A percentile compares a stretch with the other conserved stretches of the same genome.
These are phyloP conservation scores for Hygrocybe coccinea DNA, from an alignment of 768 basidiomycete genomes.

Conservation along the genomic window DNA sequence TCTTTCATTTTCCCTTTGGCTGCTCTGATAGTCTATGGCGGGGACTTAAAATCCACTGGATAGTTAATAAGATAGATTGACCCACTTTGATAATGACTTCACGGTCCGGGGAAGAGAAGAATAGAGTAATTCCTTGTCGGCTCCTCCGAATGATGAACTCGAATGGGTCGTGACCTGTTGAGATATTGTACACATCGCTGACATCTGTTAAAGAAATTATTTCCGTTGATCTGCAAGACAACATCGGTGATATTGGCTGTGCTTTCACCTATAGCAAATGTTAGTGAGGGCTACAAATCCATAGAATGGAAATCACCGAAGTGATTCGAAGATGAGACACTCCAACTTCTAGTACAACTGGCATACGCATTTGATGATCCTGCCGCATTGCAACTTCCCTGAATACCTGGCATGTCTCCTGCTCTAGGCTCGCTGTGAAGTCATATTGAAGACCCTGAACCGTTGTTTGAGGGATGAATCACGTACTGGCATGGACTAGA, in stretches of 20 bases:
- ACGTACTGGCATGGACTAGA: slow-evolving; percentile 54
- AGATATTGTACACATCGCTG: slow-evolving; percentile 81
- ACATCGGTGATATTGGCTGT: slow-evolving; percentile 59
- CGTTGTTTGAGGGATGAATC: not conserved
- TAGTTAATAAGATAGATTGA: not conserved
- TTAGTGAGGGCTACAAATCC: not conserved
- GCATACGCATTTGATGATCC: slow-evolving; percentile 61
- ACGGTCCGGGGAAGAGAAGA: slow-evolving; percentile 66
- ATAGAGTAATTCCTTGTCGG: slow-evolving; percentile 64
- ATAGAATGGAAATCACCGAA: slow-evolving; percentile 46
- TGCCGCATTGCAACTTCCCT: slow-evolving; percentile 60
- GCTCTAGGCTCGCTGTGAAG: slow-evolving; percentile 53
- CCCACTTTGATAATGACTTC: slow-evolving; percentile 72
- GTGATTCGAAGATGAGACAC: slow-evolving; percentile 71
- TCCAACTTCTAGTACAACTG: slow-evolving; percentile 65
- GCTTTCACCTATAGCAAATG: slow-evolving; percentile 51
- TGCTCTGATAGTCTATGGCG: slow-evolving; percentile 58
- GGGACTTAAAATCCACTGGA: not conserved
- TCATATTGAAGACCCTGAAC: slow-evolving; percentile 5
- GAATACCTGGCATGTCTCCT: slow-evolving; percentile 52
- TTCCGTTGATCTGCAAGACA: slow-evolving; percentile 76
- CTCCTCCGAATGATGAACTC: slow-evolving; percentile 80
- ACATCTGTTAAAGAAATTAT: slow-evolving; percentile 75
- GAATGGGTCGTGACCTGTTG: slow-evolving; percentile 63
- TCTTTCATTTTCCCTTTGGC: slow-evolving; percentile 69